These are phyloP conservation scores for Scolecobasidium constrictum DNA, from an alignment of 2,329 filamentous ascomycete genomes.

Conservation along the genomic window DNA sequence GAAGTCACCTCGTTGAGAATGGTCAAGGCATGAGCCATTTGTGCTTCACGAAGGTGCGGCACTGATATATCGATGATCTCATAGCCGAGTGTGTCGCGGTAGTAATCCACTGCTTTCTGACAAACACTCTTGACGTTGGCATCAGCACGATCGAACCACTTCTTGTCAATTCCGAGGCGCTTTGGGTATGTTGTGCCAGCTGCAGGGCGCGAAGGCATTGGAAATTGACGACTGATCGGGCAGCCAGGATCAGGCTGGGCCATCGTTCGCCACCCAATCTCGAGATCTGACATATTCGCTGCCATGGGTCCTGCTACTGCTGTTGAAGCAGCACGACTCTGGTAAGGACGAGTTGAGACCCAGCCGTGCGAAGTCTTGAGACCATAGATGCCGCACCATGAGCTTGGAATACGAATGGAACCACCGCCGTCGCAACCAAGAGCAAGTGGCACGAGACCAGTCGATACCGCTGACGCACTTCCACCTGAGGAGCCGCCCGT, in stretches of 20 bases:
- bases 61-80: constrained; percentile 49
- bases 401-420: constrained; percentile 61
- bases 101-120: constrained; percentile 47
- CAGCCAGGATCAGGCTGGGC: constrained; percentile 58
- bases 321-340: constrained; percentile 48
- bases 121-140: constrained; percentile 52
- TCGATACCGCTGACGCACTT: constrained; percentile 56
- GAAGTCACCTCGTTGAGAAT: constrained; percentile 60
- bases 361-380: constrained; percentile 71
- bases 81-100: constrained; percentile 44
- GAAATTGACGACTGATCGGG: constrained; percentile 51
- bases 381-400: constrained; percentile 72
- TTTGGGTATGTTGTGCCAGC: constrained; percentile 28
- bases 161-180: constrained; percentile 56
- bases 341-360: constrained; percentile 47
- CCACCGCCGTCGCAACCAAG: constrained; percentile 69
- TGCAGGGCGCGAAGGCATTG: constrained; percentile 34
- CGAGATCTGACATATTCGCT: constrained; percentile 64
- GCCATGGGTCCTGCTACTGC: constrained; percentile 67
- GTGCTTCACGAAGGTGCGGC: constrained; percentile 57
- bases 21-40: constrained; percentile 65
- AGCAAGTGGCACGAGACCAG: constrained; percentile 63
- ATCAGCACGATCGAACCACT: constrained; percentile 61
- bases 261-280: constrained; percentile 73
- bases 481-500: constrained; percentile 74